These are phyloP conservation scores for Neonectria sp. DNA, from an alignment of 2,329 filamentous ascomycete genomes.

Conservation along the genomic window DNA sequence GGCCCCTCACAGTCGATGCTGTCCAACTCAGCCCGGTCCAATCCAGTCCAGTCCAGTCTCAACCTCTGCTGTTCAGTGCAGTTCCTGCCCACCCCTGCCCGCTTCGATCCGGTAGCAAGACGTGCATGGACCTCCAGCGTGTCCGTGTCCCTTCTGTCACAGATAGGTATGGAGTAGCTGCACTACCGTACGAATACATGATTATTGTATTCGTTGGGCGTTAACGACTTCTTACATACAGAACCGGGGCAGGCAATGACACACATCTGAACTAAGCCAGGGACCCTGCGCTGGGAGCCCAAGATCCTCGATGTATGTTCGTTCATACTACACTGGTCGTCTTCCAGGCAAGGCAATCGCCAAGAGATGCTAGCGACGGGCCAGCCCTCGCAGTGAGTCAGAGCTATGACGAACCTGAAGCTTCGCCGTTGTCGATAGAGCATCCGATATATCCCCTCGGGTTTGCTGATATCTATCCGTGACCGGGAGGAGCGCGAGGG, in stretches of 20 bases:
- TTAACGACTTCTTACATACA: conserved; percentile 12
- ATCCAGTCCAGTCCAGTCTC: background rate
- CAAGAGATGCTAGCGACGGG: conserved; percentile 1
- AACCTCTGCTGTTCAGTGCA: conserved; percentile 12
- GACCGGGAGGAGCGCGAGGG: conserved; percentile 1
- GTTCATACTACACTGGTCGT: background rate
- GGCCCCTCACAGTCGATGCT: conserved; percentile 10
- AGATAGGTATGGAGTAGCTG: background rate
- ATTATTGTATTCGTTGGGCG: conserved; percentile 9
- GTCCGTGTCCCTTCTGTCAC: conserved; percentile 22
- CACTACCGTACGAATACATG: background rate
- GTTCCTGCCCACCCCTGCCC: background rate
- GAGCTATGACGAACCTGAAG: background rate
- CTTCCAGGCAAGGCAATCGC: background rate
- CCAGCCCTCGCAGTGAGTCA: background rate
- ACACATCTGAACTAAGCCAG: background rate
- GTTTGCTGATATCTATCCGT: conserved; percentile 1
- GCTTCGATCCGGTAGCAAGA: conserved; percentile 21
- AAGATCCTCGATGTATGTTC: background rate
- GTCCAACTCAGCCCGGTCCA: too few relatives aligned
- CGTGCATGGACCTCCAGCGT: conserved; percentile 27
- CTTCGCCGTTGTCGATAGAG: background rate
- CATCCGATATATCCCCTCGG: conserved; percentile 4
- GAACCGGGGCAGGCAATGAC: conserved; percentile 15
- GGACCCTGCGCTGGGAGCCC: background rate